Evolutionary conservation across 2,329 filamentous ascomycete species (phyloP), one percentile per base, ranked within the genome.

Genomic region (Fusarium fracticaudum): DNA sequence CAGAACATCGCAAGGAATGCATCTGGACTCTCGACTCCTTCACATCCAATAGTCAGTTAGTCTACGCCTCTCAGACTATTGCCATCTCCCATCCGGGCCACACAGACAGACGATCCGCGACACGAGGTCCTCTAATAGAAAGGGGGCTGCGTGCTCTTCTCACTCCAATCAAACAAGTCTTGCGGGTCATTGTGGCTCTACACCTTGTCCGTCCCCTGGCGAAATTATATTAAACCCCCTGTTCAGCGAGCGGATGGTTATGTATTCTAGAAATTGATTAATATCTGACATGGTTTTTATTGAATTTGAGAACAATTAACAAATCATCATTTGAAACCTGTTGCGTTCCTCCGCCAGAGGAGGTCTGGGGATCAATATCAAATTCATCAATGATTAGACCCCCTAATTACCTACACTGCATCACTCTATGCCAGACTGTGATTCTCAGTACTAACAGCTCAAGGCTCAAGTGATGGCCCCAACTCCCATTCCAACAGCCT

Each of bases 121-220:
- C 76, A 78, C 76, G 76, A 78, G 71, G 69, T 65, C 76, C 64
- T 69, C 69, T 43, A 55, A 62, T 37, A 54, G 75, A 71, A 76
- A 78, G 74, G 75, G 75, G 75, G 67, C 60, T 48, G 38, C 41
- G 26, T 20, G 40, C 35, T 67, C 71, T 43, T 41, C 22, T 18
- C 14, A 48, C 45, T 67, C 73, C 76, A 78, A 78, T 76, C 67
- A 73, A 58, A 51, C 43, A 35, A 47, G 37, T 37, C 37, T 55
- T 35, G 71, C 72, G 75, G 75, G 75, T 74, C 33, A 50, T 63
- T 77, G 73, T 78, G 76, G 76, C 76, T 78, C 76, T 73, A 78
- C 65, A 68, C 63, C 73, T 71, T 78, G 75, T 77, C 73, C 43
- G 18, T 57, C 59, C 67, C 72, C 73, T 76, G 73, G 60, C 64